A percentile compares a stretch with the other conserved stretches of the same genome.
Conservation (phyloP, 73 alveolate species). For the Paramecium octaurelia region DNA sequence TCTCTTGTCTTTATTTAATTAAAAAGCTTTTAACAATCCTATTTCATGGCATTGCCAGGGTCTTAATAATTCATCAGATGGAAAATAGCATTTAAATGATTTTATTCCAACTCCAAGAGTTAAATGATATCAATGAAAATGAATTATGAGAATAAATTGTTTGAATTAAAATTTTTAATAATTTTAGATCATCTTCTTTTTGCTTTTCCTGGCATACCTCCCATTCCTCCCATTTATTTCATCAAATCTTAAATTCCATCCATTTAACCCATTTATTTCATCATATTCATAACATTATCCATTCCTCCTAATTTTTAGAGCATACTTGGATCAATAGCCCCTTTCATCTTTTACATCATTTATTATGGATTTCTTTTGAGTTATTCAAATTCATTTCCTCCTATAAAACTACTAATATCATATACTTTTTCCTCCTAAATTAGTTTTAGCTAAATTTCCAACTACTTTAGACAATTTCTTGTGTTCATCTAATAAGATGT, state of each 20-base stretch:
- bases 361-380: conserved; percentile 90
- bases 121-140: background rate
- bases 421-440: conserved; percentile 69
- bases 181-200: conserved; percentile 23
- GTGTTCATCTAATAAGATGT: conserved; percentile 88
- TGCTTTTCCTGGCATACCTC: background rate
- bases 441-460: conserved; percentile 81
- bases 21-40: too few species aligned
- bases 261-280: conserved; percentile 93
- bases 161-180: background rate
- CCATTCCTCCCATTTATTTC: conserved; percentile 58
- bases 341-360: conserved; percentile 81
- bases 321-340: conserved; percentile 95
- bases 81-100: too few species aligned
- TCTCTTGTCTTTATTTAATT: background rate
- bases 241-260: conserved; percentile 93
- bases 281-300: conserved; percentile 95
- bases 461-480: conserved; percentile 90
- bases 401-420: background rate
- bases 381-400: conserved; percentile 74
- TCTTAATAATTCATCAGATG: too few species aligned
- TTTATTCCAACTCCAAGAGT: too few species aligned
- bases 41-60: too few species aligned
- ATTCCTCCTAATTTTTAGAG: conserved; percentile 96
- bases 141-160: background rate